Evolutionary conservation across 2,329 filamentous ascomycete genomes (phyloP).

Genomic region (Hortaea werneckii): DNA sequence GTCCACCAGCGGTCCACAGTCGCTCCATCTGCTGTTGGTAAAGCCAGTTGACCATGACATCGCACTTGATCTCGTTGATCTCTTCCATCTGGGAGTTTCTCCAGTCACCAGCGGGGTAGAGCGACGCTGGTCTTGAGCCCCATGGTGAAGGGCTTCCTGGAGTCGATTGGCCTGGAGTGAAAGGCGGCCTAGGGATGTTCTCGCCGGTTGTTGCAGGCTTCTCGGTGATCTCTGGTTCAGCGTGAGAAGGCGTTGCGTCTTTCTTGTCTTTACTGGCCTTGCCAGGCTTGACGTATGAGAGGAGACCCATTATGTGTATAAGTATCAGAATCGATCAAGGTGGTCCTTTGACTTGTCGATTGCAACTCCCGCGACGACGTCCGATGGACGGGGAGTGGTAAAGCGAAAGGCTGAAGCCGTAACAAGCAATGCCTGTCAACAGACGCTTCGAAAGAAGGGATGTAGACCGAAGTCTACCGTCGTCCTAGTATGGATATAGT

Average conservation of each 20-base stretch:
- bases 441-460: conserved; percentile 5
- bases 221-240: not conserved
- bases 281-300: conserved; percentile 19
- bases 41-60: conserved; percentile 55
- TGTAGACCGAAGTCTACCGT: conserved; percentile 3
- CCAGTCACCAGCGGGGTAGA: conserved; percentile 26
- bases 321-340: too few relatives aligned
- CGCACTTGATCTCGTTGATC: conserved; percentile 45
- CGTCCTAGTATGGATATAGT: not conserved
- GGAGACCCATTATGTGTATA: conserved; percentile 27
- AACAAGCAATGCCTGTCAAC: conserved; percentile 4
- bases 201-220: conserved; percentile 1
- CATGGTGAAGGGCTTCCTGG: conserved; percentile 18
- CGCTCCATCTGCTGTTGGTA: conserved; percentile 51
- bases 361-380: too few relatives aligned
- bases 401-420: conserved; percentile 7
- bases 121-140: conserved; percentile 26
- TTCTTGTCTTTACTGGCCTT: conserved; percentile 7
- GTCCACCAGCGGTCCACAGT: conserved; percentile 38
- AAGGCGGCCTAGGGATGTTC: not conserved
- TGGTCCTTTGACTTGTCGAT: too few relatives aligned
- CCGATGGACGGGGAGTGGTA: not conserved
- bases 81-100: conserved; percentile 34
- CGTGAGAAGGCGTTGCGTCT: not conserved
- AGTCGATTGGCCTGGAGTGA: conserved; percentile 7